phyloP scores from a whole-genome alignment of 2,329 filamentous ascomycete species.

The Alternaria arbusti region DNA sequence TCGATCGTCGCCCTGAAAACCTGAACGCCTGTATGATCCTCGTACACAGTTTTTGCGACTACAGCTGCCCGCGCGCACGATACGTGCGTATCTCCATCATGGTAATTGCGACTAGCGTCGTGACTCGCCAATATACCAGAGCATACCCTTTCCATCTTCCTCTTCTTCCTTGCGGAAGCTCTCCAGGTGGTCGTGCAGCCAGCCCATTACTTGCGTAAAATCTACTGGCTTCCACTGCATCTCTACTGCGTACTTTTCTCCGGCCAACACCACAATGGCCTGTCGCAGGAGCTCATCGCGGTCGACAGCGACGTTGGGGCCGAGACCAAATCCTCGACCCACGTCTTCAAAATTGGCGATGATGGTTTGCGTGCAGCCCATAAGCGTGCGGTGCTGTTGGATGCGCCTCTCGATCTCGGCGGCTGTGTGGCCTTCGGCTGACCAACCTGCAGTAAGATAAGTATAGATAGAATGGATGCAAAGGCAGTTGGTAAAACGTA shows the following conservation, averaged over 20 bases:
- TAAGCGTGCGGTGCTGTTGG: conserved; percentile 41
- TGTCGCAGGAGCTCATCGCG: conserved; percentile 43
- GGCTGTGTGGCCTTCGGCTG: conserved; percentile 33
- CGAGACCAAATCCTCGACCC: conserved; percentile 30
- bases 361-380: conserved; percentile 42
- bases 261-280: conserved; percentile 42
- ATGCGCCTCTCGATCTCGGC: conserved; percentile 42
- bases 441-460: conserved; percentile 35
- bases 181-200: conserved; percentile 38
- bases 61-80: neutral
- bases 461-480: conserved; percentile 3
- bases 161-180: conserved; percentile 35
- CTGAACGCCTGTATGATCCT: conserved; percentile 14
- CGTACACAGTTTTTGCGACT: conserved; percentile 14
- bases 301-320: conserved; percentile 24
- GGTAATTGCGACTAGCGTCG: neutral
- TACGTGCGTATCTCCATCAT: conserved; percentile 3
- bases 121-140: conserved; percentile 36
- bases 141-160: conserved; percentile 33
- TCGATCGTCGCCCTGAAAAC: conserved; percentile 8
- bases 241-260: conserved; percentile 39
- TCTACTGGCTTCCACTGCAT: conserved; percentile 43
- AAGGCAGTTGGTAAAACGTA: conserved; percentile 20
- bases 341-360: conserved; percentile 41
- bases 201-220: conserved; percentile 36